These are phyloP conservation scores for Nitzschia putrida DNA, from an alignment of 108 stramenopile genomes.

Conservation along the genomic window DNA sequence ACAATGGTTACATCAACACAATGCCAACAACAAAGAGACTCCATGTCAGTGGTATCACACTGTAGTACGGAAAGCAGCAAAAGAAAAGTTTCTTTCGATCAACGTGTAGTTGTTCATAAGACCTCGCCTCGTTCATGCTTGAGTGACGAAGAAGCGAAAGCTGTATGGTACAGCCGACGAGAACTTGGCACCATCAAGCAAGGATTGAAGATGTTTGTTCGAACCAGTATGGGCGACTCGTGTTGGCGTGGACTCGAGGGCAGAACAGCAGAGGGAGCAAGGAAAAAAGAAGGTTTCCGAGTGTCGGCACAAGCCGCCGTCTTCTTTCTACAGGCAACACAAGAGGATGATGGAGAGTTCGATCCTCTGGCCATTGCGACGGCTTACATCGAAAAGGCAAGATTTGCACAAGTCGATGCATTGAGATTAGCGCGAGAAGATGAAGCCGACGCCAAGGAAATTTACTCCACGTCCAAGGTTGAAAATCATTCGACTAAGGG, in stretches of 20 bases:
- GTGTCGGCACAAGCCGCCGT: neutral
- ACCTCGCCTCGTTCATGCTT: neutral
- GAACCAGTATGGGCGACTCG: neutral
- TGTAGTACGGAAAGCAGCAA: too few species aligned
- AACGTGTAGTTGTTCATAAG: too few species aligned
- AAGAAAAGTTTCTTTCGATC: too few species aligned
- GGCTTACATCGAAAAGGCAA: neutral
- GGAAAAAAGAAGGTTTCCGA: neutral
- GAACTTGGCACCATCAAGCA: conserved; percentile 28
- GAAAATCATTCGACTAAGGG: too few species aligned
- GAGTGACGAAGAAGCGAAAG: conserved; percentile 9
- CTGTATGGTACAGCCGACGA: conserved; percentile 23
- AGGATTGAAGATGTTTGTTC: conserved; percentile 5
- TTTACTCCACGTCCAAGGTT: neutral
- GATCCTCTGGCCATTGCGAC: conserved; percentile 6
- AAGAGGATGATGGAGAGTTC: neutral
- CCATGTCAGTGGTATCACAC: too few species aligned
- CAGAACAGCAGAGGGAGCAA: neutral
- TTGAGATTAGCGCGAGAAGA: neutral
- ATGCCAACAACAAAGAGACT: too few species aligned
- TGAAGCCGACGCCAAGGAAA: neutral
- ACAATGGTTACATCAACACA: too few species aligned
- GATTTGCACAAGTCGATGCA: neutral
- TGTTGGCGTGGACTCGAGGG: conserved; percentile 4
- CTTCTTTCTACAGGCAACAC: conserved; percentile 1